A percentile compares a stretch with the other conserved stretches of the same genome.
Conservation (phyloP, 2,329 filamentous ascomycete genomes). For the Hymenoscyphus linearis region DNA sequence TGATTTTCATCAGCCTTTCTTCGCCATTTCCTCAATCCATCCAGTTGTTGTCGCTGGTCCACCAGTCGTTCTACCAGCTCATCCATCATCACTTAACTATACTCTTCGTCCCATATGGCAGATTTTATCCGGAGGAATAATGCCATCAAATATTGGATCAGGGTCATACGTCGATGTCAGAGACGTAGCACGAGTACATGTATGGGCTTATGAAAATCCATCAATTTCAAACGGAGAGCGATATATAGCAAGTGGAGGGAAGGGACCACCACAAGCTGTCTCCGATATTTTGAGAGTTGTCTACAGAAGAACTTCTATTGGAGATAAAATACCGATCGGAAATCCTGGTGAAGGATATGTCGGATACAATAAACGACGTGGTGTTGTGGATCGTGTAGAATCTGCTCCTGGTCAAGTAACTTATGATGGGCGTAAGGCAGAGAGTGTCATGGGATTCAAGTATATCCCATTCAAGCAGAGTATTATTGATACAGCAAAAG, state of each 20-base stretch:
- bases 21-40: constrained; percentile 37
- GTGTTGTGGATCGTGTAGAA: constrained; percentile 15
- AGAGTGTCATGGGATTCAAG: constrained; percentile 25
- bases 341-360: constrained; percentile 37
- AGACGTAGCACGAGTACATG: constrained; percentile 38
- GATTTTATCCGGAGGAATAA: constrained; percentile 32
- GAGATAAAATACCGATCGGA: constrained; percentile 34
- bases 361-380: constrained; percentile 23
- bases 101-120: constrained; percentile 33
- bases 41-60: constrained; percentile 40
- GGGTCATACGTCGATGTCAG: constrained; percentile 38
- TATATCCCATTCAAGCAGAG: constrained; percentile 26
- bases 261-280: constrained; percentile 34
- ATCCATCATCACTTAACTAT: constrained; percentile 30
- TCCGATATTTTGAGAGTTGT: constrained; percentile 38
- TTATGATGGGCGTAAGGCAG: constrained; percentile 29
- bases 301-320: constrained; percentile 32
- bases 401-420: constrained; percentile 16
- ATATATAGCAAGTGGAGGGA: constrained; percentile 34
- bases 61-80: constrained; percentile 32
- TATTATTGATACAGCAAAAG: constrained; percentile 35
- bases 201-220: constrained; percentile 35
- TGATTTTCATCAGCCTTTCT: constrained; percentile 31
- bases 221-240: constrained; percentile 36
- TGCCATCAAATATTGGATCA: constrained; percentile 24